These are phyloP conservation scores for Cyclocybe aegerita DNA, from an alignment of 768 basidiomycete species.

Conservation along the genomic window DNA sequence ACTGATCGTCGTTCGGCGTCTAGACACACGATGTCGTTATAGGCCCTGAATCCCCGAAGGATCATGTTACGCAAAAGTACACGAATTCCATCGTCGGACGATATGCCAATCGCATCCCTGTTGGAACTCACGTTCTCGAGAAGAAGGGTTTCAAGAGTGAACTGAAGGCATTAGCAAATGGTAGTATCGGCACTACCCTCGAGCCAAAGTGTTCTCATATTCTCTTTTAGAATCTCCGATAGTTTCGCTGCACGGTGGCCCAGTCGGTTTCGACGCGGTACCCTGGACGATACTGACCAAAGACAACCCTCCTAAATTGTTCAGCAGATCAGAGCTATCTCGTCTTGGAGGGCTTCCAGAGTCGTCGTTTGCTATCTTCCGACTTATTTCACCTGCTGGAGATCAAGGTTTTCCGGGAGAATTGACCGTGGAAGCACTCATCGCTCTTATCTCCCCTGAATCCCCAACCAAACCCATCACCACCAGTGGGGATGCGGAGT, in stretches of 20 bases:
- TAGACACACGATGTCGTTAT: conserved; percentile 78
- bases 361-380: conserved; percentile 51
- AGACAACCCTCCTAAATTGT: conserved; percentile 45
- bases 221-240: conserved; percentile 38
- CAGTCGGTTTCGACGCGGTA: conserved; percentile 58
- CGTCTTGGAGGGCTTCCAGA: conserved; percentile 35
- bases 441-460: conserved; percentile 43
- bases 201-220: neutral
- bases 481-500: conserved; percentile 30
- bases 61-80: conserved; percentile 63
- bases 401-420: conserved; percentile 73
- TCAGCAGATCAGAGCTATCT: conserved; percentile 51
- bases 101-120: conserved; percentile 72
- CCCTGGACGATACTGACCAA: conserved; percentile 49
- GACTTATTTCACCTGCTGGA: conserved; percentile 56
- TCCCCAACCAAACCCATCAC: conserved; percentile 1
- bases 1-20: conserved; percentile 5
- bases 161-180: conserved; percentile 44
- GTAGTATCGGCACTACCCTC: conserved; percentile 20
- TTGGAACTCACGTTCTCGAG: conserved; percentile 50
- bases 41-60: conserved; percentile 64
- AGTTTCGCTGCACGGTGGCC: conserved; percentile 76
- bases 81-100: conserved; percentile 72
- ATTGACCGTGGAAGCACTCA: conserved; percentile 56
- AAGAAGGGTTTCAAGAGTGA: conserved; percentile 50